Evolutionary conservation across 2,329 filamentous ascomycete genomes (phyloP), one percentile per base, ranked within the genome.

Genomic region (Septoria petroselini): DNA sequence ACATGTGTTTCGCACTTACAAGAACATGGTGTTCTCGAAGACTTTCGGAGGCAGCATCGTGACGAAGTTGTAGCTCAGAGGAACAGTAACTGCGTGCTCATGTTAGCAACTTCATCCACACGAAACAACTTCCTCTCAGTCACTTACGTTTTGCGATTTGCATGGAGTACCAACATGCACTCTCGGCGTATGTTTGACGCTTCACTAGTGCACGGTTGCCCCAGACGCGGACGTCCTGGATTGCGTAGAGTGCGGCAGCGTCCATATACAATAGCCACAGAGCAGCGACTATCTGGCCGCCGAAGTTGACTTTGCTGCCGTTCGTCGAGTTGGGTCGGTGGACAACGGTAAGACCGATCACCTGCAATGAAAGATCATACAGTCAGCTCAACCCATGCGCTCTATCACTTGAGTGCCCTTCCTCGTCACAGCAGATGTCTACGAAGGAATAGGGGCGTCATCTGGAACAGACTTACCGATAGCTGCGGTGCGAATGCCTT

Each of bases 191-290:
- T 0, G 93, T 98, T 65, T 95, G 93, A 50, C 93, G 84, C 52
- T 82, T 83, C 39, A 97, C 91, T 4, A 98, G 76, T 0, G 93
- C 91, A 27, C 93, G 83, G 41, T 94, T 93, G 49, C 93, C 87
- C 93, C 93, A 98, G n/a, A 96, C 90, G 64, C 93, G 94, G 61
- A 95, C 88, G 65, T 95, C 89, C 11, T 85, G 89, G 64, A 98
- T 84, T 6, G 90, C 91, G 50, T 83, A 86, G 42, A 97, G 80
- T 4, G 93, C 89, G 39, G 90, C 90, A 11, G 86, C 78, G 68
- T 88, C 95, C 93, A 98, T 98, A 74, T 98, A 98, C 50, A 91
- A 77, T 53, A 98, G 84, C 93, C 93, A 98, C 11, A 82, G 74
- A 2, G 89, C 84, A 0, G 91, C 87, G 41, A 91, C 85, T 37